Conservation (phyloP, 208 protist species). For the Acanthamoeba lenticulata region DNA sequence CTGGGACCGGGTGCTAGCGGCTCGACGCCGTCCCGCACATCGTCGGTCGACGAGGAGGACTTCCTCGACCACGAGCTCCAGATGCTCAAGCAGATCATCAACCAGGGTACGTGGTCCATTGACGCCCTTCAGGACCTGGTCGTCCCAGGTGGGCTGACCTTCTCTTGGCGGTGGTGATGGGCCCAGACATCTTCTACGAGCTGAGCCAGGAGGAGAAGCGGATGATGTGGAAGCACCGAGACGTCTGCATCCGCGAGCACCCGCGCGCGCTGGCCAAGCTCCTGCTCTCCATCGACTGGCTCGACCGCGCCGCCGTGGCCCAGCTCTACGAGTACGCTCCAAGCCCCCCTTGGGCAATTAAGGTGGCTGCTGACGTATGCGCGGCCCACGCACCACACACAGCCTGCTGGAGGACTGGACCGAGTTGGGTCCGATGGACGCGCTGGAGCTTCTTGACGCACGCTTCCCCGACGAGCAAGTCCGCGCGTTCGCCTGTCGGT, state of each 20-base stretch:
- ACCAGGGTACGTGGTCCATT: neutral
- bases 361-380: neutral
- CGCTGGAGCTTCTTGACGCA: slow-evolving; percentile 86
- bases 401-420: neutral
- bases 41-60: neutral
- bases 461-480: slow-evolving; percentile 85
- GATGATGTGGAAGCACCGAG: neutral
- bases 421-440: neutral
- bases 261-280: neutral
- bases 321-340: neutral
- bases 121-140: too few species aligned
- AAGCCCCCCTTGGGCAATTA: too few species aligned
- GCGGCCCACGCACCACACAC: neutral
- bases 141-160: too few species aligned
- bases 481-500: slow-evolving; percentile 77
- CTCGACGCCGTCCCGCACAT: neutral
- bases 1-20: neutral
- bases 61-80: neutral
- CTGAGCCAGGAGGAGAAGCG: neutral
- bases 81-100: neutral
- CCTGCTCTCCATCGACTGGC: slow-evolving; percentile 2
- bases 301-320: neutral
- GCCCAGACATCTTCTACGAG: neutral
- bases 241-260: neutral
- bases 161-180: neutral